Percentiles rank a stretch among this genome's conserved stretches.
Evolutionary conservation across 768 basidiomycete species (phyloP).

Genomic region (Russula abietina): DNA sequence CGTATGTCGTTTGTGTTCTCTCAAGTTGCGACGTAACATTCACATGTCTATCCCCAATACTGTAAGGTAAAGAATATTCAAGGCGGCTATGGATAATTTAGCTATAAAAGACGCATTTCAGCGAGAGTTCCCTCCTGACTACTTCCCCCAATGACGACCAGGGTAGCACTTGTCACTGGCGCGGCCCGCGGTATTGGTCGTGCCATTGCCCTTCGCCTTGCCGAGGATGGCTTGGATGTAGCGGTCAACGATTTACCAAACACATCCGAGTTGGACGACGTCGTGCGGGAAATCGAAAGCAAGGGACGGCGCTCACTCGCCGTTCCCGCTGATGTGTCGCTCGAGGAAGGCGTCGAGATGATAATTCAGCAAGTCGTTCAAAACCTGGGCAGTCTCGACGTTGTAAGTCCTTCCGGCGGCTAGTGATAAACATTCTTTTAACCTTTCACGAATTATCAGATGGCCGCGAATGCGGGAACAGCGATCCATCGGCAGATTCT

Average conservation of each 20-base stretch:
- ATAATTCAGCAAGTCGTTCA: conserved; percentile 12
- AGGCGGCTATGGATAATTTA: no score
- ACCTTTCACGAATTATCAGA: conserved; percentile 5
- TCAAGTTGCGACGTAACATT: no score
- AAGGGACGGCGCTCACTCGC: conserved; percentile 14
- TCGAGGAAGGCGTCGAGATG: conserved; percentile 11
- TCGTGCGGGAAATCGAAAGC: conserved; percentile 11
- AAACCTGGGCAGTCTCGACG: conserved; percentile 21
- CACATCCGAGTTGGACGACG: neutral
- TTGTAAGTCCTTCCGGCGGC: neutral
- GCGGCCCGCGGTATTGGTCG: conserved; percentile 27
- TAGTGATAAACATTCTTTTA: neutral
- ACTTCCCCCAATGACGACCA: neutral
- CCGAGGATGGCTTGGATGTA: conserved; percentile 25
- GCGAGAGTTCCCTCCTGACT: neutral
- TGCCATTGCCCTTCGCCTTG: conserved; percentile 26
- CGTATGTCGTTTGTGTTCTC: neutral
- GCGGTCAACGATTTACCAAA: conserved; percentile 22
- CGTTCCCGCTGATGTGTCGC: conserved; percentile 16
- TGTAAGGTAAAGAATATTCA: neutral
- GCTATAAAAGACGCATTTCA: no score
- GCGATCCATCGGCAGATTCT: neutral
- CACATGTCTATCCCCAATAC: neutral
- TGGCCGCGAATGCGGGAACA: conserved; percentile 23
- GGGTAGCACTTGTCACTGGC: conserved; percentile 26